A percentile compares a stretch with the other conserved stretches of the same genome.
These are phyloP conservation scores for Grosmannia clavigera DNA, from an alignment of 2,329 filamentous ascomycete species.

Conservation along the genomic window DNA sequence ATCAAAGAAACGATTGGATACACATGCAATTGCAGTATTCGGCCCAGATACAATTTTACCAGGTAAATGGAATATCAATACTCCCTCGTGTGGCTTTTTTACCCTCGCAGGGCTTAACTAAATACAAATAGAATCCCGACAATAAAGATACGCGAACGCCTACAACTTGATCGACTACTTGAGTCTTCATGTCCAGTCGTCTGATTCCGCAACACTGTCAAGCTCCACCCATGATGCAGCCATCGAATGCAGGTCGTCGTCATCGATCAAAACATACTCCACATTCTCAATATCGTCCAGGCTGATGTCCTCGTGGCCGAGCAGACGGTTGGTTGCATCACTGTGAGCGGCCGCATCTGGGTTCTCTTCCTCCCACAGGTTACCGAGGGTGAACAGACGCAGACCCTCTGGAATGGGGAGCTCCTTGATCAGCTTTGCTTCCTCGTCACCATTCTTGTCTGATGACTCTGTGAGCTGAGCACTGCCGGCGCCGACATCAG, in stretches of 20 bases:
- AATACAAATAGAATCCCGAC: no score
- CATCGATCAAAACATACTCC: slow-evolving; percentile 4
- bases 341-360: background rate
- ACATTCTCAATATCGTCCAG: background rate
- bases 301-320: background rate
- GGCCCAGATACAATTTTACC: no score
- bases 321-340: background rate
- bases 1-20: no score
- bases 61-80: no score
- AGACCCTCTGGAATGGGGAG: background rate
- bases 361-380: background rate
- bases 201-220: slow-evolving; percentile 3
- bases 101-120: no score
- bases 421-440: background rate
- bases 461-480: background rate
- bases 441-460: background rate
- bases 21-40: no score
- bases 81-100: no score
- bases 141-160: no score
- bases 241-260: slow-evolving; percentile 6
- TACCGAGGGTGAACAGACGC: background rate
- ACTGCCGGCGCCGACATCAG: background rate
- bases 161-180: background rate
- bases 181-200: background rate
- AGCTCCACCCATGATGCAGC: slow-evolving; percentile 7